Evolutionary conservation across 2,329 filamentous ascomycete species (phyloP).

Genomic region (Microsporum ferrugineum): DNA sequence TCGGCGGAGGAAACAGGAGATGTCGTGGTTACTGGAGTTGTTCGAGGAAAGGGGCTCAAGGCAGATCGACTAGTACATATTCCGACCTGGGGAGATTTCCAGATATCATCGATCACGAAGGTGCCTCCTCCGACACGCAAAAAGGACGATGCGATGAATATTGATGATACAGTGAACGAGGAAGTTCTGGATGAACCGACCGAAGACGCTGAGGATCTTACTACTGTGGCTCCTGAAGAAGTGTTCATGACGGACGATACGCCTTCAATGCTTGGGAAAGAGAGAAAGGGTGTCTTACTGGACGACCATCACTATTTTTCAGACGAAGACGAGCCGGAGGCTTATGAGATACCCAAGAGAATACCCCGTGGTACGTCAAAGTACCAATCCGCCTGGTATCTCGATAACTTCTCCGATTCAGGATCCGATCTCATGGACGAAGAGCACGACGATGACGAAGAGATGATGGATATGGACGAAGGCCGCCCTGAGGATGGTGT

Average conservation of each 20-base stretch:
- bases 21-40: slow-evolving; percentile 68
- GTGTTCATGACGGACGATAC: slow-evolving; percentile 60
- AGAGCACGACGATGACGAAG: slow-evolving; percentile 49
- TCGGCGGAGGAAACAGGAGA: slow-evolving; percentile 37
- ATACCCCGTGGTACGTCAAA: slow-evolving; percentile 84
- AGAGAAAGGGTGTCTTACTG: slow-evolving; percentile 76
- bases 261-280: slow-evolving; percentile 41
- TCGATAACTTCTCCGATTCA: slow-evolving; percentile 69
- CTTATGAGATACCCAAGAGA: slow-evolving; percentile 53
- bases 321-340: slow-evolving; percentile 65
- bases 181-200: slow-evolving; percentile 57
- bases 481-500: slow-evolving; percentile 68
- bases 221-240: slow-evolving; percentile 76
- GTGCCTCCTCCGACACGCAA: slow-evolving; percentile 53
- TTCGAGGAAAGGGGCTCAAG: slow-evolving; percentile 77
- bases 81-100: slow-evolving; percentile 87
- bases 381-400: slow-evolving; percentile 90
- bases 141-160: slow-evolving; percentile 51
- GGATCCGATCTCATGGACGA: slow-evolving; percentile 75
- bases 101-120: slow-evolving; percentile 77
- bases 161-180: slow-evolving; percentile 46
- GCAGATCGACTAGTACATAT: slow-evolving; percentile 82
- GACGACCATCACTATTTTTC: slow-evolving; percentile 98
- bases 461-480: slow-evolving; percentile 43
- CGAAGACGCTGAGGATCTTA: slow-evolving; percentile 71